Conservation (phyloP, 2,329 filamentous ascomycete genomes). For the Fusarium setosum region DNA sequence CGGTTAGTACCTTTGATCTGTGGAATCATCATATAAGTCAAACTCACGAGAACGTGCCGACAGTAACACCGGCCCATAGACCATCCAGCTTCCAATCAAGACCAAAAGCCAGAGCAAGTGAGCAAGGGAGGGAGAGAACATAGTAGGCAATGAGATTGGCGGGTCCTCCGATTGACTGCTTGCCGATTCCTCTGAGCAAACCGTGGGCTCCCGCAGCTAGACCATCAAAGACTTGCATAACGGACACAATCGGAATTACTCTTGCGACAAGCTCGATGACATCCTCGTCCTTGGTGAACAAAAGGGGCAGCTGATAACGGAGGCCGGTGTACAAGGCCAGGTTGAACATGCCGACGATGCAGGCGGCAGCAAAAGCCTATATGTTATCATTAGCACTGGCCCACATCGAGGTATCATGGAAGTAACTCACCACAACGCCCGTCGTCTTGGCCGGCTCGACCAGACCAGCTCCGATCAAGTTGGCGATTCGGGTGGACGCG, state of each 20-base stretch:
- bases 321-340: constrained; percentile 75
- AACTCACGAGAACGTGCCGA: constrained; percentile 74
- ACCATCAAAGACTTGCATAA: constrained; percentile 92
- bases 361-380: constrained; percentile 70
- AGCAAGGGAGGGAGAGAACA: constrained; percentile 84
- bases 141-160: constrained; percentile 91
- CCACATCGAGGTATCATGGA: not conserved
- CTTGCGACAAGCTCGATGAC: constrained; percentile 76
- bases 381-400: constrained; percentile 6
- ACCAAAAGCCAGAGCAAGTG: constrained; percentile 81
- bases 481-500: constrained; percentile 87
- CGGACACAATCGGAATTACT: constrained; percentile 83
- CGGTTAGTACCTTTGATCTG: constrained; percentile 11
- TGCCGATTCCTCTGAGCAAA: constrained; percentile 85
- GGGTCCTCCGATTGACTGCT: constrained; percentile 90
- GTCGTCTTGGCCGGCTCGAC: constrained; percentile 83
- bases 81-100: constrained; percentile 82
- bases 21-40: not conserved
- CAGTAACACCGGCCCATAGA: constrained; percentile 82
- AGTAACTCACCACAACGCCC: constrained; percentile 74
- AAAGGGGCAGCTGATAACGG: constrained; percentile 77
- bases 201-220: constrained; percentile 84
- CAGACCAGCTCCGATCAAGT: constrained; percentile 88
- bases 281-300: constrained; percentile 81
- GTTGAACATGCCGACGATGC: constrained; percentile 83